Evolutionary conservation across 2,329 filamentous ascomycete species (phyloP), one percentile per base, ranked within the genome.

Genomic region (Rhynchosporium graminicola): DNA sequence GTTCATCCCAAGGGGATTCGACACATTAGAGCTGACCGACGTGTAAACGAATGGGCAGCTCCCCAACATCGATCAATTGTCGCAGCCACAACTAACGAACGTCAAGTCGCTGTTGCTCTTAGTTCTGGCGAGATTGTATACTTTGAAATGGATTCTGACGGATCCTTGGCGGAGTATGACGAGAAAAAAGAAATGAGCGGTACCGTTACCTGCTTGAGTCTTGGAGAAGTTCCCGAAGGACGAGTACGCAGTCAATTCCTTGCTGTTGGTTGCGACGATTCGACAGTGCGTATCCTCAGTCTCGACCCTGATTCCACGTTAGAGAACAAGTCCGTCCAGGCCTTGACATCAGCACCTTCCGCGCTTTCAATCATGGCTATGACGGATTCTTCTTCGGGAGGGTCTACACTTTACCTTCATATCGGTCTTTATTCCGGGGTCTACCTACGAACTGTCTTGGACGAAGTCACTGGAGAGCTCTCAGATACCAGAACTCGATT

Each of bases 81-180:
- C 52, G 92, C 94, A 8, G 96, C 94, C 40, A 89, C 94, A 1
- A 95, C 94, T 15, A 99, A 99, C 72, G 88, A 94, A 70, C 87
- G 91, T 47, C 95, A 99, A 77, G 91, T 99, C 31, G 92, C 92
- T 3, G 88, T 98, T 56, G 95, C 95, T 0, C 81, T 99, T 31
- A 98, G 93, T 74, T 97, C 93, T 8, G 94, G 94, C 43, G 95
- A 99, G 75, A 94, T 99, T 66, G 91, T 97, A 47, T 99, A 98
- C 74, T 99, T 99, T 70, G 96, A 99, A 75, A 94, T 97, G 87
- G 95, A 97, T 72, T 84, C 86, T 0, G 94, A 98, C 76, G 93
- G 93, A 36, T 90, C 90, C 3, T 81, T 98, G 38, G 92, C 92
- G 40, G 94, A 98, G 77, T 97, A 97, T 68, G 90, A 98, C 68